Base-by-base conservation (phyloP, 306 rosid species). In the Cicer arietinum region DNA sequence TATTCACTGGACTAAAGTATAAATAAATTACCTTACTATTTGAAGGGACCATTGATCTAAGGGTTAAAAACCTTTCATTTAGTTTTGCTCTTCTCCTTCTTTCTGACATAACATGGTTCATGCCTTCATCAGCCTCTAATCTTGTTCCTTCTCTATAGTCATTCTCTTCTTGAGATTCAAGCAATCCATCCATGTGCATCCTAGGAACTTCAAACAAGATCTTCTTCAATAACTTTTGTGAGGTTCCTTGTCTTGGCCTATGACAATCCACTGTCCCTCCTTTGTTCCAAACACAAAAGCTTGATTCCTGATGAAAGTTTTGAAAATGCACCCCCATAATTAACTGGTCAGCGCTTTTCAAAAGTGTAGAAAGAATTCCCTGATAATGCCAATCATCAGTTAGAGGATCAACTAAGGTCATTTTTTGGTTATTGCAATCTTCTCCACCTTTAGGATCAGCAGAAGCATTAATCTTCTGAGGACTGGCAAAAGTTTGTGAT, bases 31-130 rank as follows among this genome's bases (percentile, higher is more conserved):
- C 97, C 94, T 90, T 92, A 75, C 48, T 83, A 74, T 84, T 69
- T 61, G 97, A 88, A 76, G 97, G 97, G 52, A 90, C 88, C 88
- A 92, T 71, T 30, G 91, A 81, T 84, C 87, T 87, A 52, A 92
- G 87, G 50, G 86, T 78, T 44, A 86, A 83, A 66, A 92, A 85
- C 80, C 89, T 90, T 83, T 88, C 92, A 52, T 90, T 87, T 42
- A 92, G 81, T 84, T 85, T 90, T 68, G 88, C 97, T 78, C 96
- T 90, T 81, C 85, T 80, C 83, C 78, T 85, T 77, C 89, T 85
- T 74, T 92, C 96, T 9, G 90, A 84, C 77, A 90, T 62, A 61
- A 85, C 93, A 50, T 88, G 93, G 84, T 83, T 88, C 75, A 76
- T 80, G 54, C 85, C 88, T 75, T 92, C 95, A 70, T 89, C 92